Base-by-base conservation (phyloP, 2,329 filamentous ascomycete species). In the Diaporthe amygdali region DNA sequence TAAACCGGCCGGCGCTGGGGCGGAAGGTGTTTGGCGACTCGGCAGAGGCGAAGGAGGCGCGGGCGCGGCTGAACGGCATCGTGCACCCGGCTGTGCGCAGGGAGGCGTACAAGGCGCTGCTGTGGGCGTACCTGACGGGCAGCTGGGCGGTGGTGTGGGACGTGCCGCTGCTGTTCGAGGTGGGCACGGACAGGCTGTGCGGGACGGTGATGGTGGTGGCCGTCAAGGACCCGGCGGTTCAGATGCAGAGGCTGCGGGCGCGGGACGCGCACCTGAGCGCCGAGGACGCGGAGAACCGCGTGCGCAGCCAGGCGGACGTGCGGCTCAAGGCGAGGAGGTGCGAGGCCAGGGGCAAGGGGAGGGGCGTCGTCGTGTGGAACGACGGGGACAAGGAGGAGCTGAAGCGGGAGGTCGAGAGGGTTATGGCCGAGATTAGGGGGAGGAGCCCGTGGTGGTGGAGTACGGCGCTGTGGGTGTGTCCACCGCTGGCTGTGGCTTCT, bases 111-210 rank as follows among this genome's bases (percentile, higher is more conserved):
- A 90, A 87, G 76, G 86, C 88, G 59, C 88, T 98, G 70, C 78
- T 94, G n/a, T 84, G 86, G 72, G 90, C 89, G 76, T 98, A 97
- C 78, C 69, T 96, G 17, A 82, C 82, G 1, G 96, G 96, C 0
- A 81, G 91, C 78, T 96, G 96, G 94, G 95, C 95, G 0, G 94
- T 97, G 5, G 92, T 99, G 44, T 86, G 98, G 20, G 96, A 99
- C 79, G 92, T 99, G 10, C 96, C 96, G 66, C 84, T 99, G 68
- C 87, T 99, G 51, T 98, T 98, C 77, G 96, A 99, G 85, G 92
- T 91, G 76, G 90, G 91, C 2, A 91, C 97, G 82, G 96, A 99
- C 81, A 85, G 90, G 49, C 89, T 97, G 75, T 98, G 95, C 78
- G 95, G 95, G 5, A 91, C 91, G 0, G 93, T 97, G 20, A 83